Evolutionary conservation across 2,329 filamentous ascomycete species (phyloP).

Genomic region (Aspergillus sp.): DNA sequence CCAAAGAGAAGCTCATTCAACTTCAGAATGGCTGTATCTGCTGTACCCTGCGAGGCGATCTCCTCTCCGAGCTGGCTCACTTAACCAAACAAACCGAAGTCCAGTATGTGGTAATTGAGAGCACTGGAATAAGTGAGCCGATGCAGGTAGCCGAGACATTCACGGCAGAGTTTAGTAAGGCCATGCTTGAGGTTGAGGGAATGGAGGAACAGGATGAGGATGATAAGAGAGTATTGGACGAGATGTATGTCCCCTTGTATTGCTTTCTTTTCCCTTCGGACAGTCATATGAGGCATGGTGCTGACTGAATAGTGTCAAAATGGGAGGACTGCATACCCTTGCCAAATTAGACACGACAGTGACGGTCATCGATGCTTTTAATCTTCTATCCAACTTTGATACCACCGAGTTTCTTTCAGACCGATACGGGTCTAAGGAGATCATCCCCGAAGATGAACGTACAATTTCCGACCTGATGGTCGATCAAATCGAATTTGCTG

Average conservation of each 20-base stretch:
- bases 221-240: constrained; percentile 40
- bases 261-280: constrained; percentile 8
- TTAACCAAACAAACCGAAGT: constrained; percentile 60
- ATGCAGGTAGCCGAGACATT: constrained; percentile 73
- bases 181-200: constrained; percentile 45
- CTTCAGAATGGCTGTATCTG: constrained; percentile 73
- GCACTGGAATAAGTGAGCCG: constrained; percentile 66
- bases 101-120: constrained; percentile 69
- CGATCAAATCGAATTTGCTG: constrained; percentile 73
- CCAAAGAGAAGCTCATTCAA: constrained; percentile 61
- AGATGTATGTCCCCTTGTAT: constrained; percentile 37
- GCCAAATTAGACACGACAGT: constrained; percentile 66
- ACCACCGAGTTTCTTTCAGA: constrained; percentile 64
- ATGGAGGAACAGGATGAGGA: constrained; percentile 42
- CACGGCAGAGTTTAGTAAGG: constrained; percentile 49
- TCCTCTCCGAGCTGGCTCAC: constrained; percentile 64
- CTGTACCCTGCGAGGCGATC: constrained; percentile 67
- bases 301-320: constrained; percentile 37
- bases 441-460: constrained; percentile 63
- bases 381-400: constrained; percentile 67
- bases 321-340: constrained; percentile 62
- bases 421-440: constrained; percentile 55
- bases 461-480: constrained; percentile 73
- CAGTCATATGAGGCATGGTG: constrained; percentile 4
- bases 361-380: constrained; percentile 69